Conservation (phyloP, 169 alveolate species). For the Cryptosporidium andersoni region DNA sequence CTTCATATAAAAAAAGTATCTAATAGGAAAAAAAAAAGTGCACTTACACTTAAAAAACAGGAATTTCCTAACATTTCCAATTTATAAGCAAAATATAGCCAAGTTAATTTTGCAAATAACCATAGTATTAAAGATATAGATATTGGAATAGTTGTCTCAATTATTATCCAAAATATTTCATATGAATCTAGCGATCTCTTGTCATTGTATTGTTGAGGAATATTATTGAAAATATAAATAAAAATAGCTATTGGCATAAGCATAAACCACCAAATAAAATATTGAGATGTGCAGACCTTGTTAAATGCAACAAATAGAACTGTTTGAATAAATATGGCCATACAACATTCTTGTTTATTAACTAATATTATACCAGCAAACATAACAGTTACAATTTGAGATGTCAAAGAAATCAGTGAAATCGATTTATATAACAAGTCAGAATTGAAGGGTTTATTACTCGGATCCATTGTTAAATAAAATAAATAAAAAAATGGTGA, state of each 20-base stretch:
- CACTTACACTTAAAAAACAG: conserved; percentile 73
- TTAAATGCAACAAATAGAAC: conserved; percentile 92
- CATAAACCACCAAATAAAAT: conserved; percentile 89
- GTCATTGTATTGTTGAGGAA: conserved; percentile 7
- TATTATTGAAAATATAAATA: conserved; percentile 71
- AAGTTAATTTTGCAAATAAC: conserved; percentile 75
- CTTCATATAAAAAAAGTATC: not conserved
- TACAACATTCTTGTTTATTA: conserved; percentile 75
- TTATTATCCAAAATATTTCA: conserved; percentile 45
- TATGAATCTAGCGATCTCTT: conserved; percentile 29
- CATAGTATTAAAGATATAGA: conserved; percentile 71
- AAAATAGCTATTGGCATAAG: conserved; percentile 83
- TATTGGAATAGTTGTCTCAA: conserved; percentile 30
- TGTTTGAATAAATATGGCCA: conserved; percentile 85
- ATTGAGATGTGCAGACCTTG: conserved; percentile 95
- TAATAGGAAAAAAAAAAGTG: not conserved
- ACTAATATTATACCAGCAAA: conserved; percentile 78
- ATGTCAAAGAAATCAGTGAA: conserved; percentile 79
- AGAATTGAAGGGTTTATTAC: conserved; percentile 65
- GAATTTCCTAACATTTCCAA: conserved; percentile 75
- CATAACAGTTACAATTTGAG: conserved; percentile 79
- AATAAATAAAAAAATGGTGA: conserved; percentile 93
- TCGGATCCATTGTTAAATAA: conserved; percentile 83
- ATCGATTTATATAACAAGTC: conserved; percentile 72
- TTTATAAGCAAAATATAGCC: conserved; percentile 76